Base-by-base conservation (phyloP, 164 flowering plant species). In the Aristolochia californica region DNA sequence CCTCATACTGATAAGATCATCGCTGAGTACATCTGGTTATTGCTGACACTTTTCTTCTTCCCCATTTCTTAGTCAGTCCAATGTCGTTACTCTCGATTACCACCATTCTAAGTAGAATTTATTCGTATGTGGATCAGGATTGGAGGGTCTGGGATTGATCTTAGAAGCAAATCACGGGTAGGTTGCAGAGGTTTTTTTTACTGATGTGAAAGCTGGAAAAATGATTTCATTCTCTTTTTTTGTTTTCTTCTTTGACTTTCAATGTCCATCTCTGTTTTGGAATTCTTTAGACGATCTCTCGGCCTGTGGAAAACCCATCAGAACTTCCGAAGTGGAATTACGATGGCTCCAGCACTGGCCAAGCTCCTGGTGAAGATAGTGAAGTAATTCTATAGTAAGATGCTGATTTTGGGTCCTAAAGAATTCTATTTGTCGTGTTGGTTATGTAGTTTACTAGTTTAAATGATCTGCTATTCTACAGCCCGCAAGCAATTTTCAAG, bases 321-420 rank as follows among this genome's bases (percentile, higher is more conserved):
- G 95, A 90, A 80, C 97, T 93, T 56, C 99, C 99, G 57, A 93
- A 81, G 68, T 93, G 99, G 99, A 93, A 93, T 66, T 89, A 83
- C 56, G 99, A 93, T 74, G 99, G 99, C 55, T 90, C 99, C 10
- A 93, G 99, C 68, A 90, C 99, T n/a, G 97, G 99, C 24, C 97
- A 93, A 76, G 99, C 99, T 20, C 99, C 99, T 1, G 99, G 99
- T 58, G 96, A 90, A 66, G 97, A 93, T 55, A 93, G 99, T 81
- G 99, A 90, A 87, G 99, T 93, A 15, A 93, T 90, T 63, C 62
- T 93, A 78, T 93, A 85, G 97, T 93, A 83, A 84, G 87, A 57
- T 61, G 16, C 56, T 15, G n/a, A n/a, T 54, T 15, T 26, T 54
- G 16, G 13, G 15, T 53, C 24, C 27, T 5, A 54, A 28, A 13